These are phyloP conservation scores for Colletotrichum incanum DNA, from an alignment of 2,329 filamentous ascomycete genomes.

Conservation along the genomic window DNA sequence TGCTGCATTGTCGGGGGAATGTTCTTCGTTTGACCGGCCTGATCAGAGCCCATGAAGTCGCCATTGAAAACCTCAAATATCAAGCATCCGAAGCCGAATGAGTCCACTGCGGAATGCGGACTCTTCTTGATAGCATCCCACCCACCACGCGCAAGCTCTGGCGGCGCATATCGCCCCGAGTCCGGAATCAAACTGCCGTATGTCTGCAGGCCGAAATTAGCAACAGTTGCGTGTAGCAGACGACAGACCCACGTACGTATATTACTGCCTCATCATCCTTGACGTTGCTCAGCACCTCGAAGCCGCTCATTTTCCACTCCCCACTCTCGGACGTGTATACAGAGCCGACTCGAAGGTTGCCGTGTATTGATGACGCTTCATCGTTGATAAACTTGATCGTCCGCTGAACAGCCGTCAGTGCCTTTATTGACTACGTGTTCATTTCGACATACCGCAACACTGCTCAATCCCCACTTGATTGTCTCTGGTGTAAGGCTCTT, in stretches of 20 bases:
- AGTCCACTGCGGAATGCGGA: conserved; percentile 86
- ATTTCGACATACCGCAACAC: conserved; percentile 76
- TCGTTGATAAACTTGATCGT: conserved; percentile 97
- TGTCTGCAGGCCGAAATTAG: conserved; percentile 65
- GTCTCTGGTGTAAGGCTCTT: conserved; percentile 93
- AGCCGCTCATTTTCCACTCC: conserved; percentile 96
- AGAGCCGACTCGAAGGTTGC: conserved; percentile 86
- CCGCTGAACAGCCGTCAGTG: conserved; percentile 65
- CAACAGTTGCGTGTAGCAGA: neutral
- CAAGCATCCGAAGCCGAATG: conserved; percentile 87
- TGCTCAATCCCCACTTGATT: conserved; percentile 95
- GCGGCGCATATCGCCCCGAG: conserved; percentile 85
- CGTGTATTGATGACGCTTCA: conserved; percentile 93
- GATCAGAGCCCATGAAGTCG: conserved; percentile 81
- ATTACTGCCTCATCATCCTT: conserved; percentile 97
- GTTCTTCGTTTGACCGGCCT: conserved; percentile 87
- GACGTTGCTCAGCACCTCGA: conserved; percentile 93
- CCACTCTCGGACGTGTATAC: conserved; percentile 96
- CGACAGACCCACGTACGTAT: conserved; percentile 61
- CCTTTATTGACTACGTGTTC: neutral
- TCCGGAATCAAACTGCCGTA: conserved; percentile 92
- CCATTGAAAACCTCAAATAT: conserved; percentile 96
- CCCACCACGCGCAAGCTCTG: conserved; percentile 87
- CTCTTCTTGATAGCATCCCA: conserved; percentile 93
- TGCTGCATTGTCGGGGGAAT: conserved; percentile 91